Base-by-base conservation (phyloP, 2,329 filamentous ascomycete species). In the Pezicula radicicola region DNA sequence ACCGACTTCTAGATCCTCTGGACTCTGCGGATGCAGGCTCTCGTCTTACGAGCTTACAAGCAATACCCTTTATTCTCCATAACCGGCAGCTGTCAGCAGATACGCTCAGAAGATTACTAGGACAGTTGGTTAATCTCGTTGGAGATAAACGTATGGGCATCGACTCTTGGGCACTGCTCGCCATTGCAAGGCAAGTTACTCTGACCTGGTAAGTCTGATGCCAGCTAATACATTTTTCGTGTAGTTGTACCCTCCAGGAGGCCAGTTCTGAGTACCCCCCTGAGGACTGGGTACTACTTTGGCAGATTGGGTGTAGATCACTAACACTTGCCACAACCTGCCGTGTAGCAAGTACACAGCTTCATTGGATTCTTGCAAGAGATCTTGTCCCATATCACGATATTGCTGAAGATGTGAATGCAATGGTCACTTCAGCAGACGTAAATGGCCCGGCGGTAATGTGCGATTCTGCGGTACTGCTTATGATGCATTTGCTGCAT, bases 151-250 rank as follows among this genome's bases (percentile, higher is more conserved):
- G 87, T 58, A 71, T 73, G 13, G 68, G 70, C 8, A 73, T 86
- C 39, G 81, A 85, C 7, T 89, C 85, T 0, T 99, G 94, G 94
- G 87, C 91, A 16, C 83, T 96, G 74, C 68, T 97, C 48, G 87
- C 85, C n/a, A 83, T 91, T 64, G 77, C 89, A 56, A 89, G 88
- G 90, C 92, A 73, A 65, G 78, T 69, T 21, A 18, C 13, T 18
- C 18, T 6, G 33, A 43, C n/a, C 28, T 19, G 9, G 16, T 51
- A 28, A 30, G n/a, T 36, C 16, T 10, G 25, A 39, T 13, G 9
- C 40, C 58, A 21, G 54, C 50, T 50, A 57, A 56, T 60, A 30
- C 25, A 19, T 4, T 50, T n/a, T 46, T 19, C 6, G 33, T 49
- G 19, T 56, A 80, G 77, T 59, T 76, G 79, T 60, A 72, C 77